Evolutionary conservation across 2,329 filamentous ascomycete species (phyloP), one percentile per base, ranked within the genome.

Genomic region (Colletotrichum salicis): DNA sequence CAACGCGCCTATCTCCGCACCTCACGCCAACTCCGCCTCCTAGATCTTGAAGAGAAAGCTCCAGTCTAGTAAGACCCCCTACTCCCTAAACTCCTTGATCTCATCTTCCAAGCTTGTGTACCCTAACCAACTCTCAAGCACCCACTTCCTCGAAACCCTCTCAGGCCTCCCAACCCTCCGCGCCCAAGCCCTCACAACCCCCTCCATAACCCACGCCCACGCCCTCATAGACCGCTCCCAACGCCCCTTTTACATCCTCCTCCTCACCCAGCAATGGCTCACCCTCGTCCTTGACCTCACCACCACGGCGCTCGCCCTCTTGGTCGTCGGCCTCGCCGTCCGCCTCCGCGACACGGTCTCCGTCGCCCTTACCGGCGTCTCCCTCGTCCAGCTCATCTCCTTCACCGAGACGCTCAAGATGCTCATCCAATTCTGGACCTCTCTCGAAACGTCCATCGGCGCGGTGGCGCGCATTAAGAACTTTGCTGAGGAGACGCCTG

Each of bases 231-330:
- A 91, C 73, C 79, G 79, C 11, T 89, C 88, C 0, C 89, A 91
- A 74, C 80, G 82, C 22, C 88, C 89, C 0, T 89, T 86, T 69
- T 91, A 91, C 75, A 81, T 90, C 1, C 82, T 91, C 13, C 86
- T 84, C 67, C 84, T 85, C 51, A 84, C 89, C 5, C 90, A 91
- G 76, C 83, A 87, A 56, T 91, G 89, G 89, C 81, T 90, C 0
- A 84, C 81, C 0, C 79, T 90, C 2, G 85, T 87, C 0, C 77
- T 90, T 2, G 86, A 88, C 72, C 76, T 89, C 52, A 79, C 86
- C 3, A 84, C 86, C 0, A 82, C 86, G 0, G 82, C 76, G 2
- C 79, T 89, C 54, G 86, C 85, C 2, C 79, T 85, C 1, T 74
- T 87, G 2, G 75, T 88, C 4, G 83, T 88, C n/a, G 80, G 82